Evolutionary conservation across 2,329 filamentous ascomycete species (phyloP).

Genomic region (Paecilomyces formosus): DNA sequence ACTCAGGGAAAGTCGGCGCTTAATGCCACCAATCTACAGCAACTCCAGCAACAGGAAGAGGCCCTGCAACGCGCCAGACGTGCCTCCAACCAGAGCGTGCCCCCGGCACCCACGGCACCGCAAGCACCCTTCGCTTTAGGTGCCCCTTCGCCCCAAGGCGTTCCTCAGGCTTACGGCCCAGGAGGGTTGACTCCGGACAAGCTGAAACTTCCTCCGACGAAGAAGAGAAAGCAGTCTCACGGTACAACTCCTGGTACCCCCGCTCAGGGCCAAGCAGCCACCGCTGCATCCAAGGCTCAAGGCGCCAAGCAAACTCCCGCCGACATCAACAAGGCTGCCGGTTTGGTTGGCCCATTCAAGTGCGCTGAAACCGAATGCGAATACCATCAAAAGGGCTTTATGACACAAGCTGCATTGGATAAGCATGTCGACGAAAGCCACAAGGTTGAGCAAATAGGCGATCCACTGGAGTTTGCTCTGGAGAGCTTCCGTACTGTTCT

Average conservation of each 20-base stretch:
- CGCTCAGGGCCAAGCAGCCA: constrained; percentile 13
- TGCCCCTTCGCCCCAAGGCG: constrained; percentile 48
- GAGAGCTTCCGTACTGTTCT: constrained; percentile 45
- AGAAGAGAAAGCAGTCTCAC: constrained; percentile 50
- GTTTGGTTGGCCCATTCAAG: constrained; percentile 42
- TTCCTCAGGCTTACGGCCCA: constrained; percentile 49
- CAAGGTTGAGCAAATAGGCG: constrained; percentile 42
- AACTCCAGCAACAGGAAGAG: constrained; percentile 40
- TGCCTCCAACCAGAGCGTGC: constrained; percentile 32
- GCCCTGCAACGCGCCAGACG: constrained; percentile 31
- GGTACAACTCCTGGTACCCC: constrained; percentile 15
- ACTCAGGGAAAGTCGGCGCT: constrained; percentile 22
- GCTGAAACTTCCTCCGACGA: constrained; percentile 50
- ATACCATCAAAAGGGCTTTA: constrained; percentile 47
- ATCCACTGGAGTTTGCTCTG: constrained; percentile 51
- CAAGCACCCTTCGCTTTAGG: constrained; percentile 46
- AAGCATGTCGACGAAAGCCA: constrained; percentile 49
- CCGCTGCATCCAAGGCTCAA: constrained; percentile 22
- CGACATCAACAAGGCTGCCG: constrained; percentile 35
- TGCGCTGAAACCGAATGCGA: constrained; percentile 49
- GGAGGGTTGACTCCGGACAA: constrained; percentile 49
- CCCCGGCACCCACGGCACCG: constrained; percentile 43
- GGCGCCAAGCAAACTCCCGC: constrained; percentile 25
- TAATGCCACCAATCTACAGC: constrained; percentile 41
- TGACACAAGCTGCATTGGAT: constrained; percentile 47